Conservation (phyloP, 176 grass and related monocot genomes). For the Ananas comosus region DNA sequence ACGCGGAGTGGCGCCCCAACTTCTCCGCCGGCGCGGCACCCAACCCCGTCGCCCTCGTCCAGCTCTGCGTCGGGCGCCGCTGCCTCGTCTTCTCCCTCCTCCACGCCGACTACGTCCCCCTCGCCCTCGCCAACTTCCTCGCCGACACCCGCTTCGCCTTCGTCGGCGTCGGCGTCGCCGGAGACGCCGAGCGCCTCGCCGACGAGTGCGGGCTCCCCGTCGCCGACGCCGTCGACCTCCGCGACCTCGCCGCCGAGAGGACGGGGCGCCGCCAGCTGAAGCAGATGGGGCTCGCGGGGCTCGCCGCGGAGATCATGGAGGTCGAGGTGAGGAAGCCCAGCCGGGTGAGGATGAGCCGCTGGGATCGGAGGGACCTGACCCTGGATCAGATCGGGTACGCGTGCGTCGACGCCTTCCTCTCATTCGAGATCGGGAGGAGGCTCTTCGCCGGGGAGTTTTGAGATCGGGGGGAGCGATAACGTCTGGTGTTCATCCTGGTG, state of each 20-base stretch:
- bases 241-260: slow-evolving; percentile 10
- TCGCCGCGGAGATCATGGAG: slow-evolving; percentile 27
- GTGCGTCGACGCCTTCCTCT: slow-evolving; percentile 41
- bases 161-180: slow-evolving; percentile 32
- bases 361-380: slow-evolving; percentile 20
- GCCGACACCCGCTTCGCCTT: slow-evolving; percentile 22
- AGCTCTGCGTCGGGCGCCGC: slow-evolving; percentile 50
- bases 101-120: slow-evolving; percentile 25
- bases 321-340: slow-evolving; percentile 21
- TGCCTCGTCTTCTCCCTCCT: slow-evolving; percentile 48
- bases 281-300: slow-evolving; percentile 19
- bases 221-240: slow-evolving; percentile 22
- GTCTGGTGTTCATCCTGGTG: not conserved
- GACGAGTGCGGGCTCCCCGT: slow-evolving; percentile 23
- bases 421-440: slow-evolving; percentile 36
- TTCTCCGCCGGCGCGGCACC: not conserved
- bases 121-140: slow-evolving; percentile 19
- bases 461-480: not conserved
- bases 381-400: slow-evolving; percentile 37
- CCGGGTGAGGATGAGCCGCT: slow-evolving; percentile 26
- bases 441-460: slow-evolving; percentile 21
- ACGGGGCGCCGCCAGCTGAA: slow-evolving; percentile 18
- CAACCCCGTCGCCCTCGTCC: slow-evolving; percentile 38
- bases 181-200: slow-evolving; percentile 19
- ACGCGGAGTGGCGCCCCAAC: slow-evolving; percentile 48